Evolutionary conservation across 2,329 filamentous ascomycete genomes (phyloP).

Genomic region (Tolypocladium inflatum): DNA sequence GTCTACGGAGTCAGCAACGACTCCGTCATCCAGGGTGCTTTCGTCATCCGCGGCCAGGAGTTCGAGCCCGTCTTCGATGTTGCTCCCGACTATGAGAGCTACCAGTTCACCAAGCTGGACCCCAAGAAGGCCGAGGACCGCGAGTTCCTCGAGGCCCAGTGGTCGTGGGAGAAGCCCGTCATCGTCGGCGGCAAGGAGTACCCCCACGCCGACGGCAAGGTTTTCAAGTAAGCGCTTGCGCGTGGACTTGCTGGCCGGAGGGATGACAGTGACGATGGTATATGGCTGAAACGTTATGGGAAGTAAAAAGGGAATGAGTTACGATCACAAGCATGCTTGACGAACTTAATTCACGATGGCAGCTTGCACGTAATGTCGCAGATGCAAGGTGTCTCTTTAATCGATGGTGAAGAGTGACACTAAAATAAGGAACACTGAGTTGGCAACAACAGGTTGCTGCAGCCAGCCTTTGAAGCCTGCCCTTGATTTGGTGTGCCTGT

Average conservation of each 20-base stretch:
- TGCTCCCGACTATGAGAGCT: slow-evolving; percentile 94
- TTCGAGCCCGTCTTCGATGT: slow-evolving; percentile 83
- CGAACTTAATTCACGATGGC: slow-evolving; percentile 2
- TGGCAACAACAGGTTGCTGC: background rate
- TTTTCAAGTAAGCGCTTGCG: slow-evolving; percentile 76
- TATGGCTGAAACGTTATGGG: slow-evolving; percentile 16
- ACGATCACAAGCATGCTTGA: slow-evolving; percentile 16
- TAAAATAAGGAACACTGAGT: background rate
- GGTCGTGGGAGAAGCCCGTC: slow-evolving; percentile 86
- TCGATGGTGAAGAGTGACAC: background rate
- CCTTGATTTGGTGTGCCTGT: background rate
- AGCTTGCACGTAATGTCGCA: background rate
- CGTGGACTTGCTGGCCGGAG: slow-evolving; percentile 6
- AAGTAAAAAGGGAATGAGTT: slow-evolving; percentile 15
- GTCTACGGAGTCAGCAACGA: slow-evolving; percentile 86
- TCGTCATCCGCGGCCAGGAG: slow-evolving; percentile 90
- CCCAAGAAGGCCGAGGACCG: slow-evolving; percentile 74
- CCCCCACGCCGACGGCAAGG: slow-evolving; percentile 84
- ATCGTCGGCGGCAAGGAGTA: slow-evolving; percentile 79
- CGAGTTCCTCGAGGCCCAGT: slow-evolving; percentile 76
- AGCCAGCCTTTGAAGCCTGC: background rate
- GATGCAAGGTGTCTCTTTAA: background rate
- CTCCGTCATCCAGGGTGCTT: slow-evolving; percentile 86
- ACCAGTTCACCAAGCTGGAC: slow-evolving; percentile 95
- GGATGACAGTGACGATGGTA: slow-evolving; percentile 20